Evolutionary conservation across 148 eudicot species (phyloP).

Genomic region (Linanthus parryae): DNA sequence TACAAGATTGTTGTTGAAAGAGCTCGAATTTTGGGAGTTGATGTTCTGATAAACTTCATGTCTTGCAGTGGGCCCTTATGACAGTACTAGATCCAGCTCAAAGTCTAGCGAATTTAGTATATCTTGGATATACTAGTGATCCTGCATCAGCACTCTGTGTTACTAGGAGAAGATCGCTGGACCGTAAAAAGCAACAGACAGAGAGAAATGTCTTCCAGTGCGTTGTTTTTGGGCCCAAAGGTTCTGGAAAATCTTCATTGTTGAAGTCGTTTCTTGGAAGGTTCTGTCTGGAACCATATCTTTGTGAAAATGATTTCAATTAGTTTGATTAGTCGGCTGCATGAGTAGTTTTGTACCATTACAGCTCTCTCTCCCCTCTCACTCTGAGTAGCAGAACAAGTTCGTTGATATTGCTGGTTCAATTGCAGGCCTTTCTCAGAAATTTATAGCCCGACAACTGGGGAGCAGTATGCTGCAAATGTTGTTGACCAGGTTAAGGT

Average conservation of each 20-base stretch:
- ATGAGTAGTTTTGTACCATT: background rate
- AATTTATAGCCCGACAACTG: slow-evolving; percentile 15
- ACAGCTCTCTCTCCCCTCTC: background rate
- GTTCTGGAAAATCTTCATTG: slow-evolving; percentile 47
- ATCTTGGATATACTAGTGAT: slow-evolving; percentile 39
- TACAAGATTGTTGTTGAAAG: no score
- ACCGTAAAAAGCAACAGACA: slow-evolving; percentile 42
- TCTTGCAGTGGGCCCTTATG: slow-evolving; percentile 57
- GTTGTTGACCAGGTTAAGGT: slow-evolving; percentile 34
- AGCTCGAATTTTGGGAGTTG: no score
- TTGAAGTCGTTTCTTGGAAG: slow-evolving; percentile 44
- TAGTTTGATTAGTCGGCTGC: background rate
- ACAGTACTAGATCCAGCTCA: slow-evolving; percentile 41
- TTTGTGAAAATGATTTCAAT: slow-evolving; percentile 1
- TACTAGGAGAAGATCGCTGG: slow-evolving; percentile 45
- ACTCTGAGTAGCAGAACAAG: background rate
- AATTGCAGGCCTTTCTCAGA: slow-evolving; percentile 34
- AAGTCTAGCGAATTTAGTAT: slow-evolving; percentile 45
- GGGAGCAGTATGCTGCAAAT: slow-evolving; percentile 31
- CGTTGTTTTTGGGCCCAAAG: slow-evolving; percentile 49
- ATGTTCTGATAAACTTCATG: no score
- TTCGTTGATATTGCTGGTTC: slow-evolving; percentile 3
- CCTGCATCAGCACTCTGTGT: slow-evolving; percentile 44
- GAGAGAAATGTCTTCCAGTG: slow-evolving; percentile 54
- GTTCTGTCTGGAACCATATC: slow-evolving; percentile 16